Evolutionary conservation across 78 protist genomes (phyloP).

Genomic region (Monocercomonoides exilis): DNA sequence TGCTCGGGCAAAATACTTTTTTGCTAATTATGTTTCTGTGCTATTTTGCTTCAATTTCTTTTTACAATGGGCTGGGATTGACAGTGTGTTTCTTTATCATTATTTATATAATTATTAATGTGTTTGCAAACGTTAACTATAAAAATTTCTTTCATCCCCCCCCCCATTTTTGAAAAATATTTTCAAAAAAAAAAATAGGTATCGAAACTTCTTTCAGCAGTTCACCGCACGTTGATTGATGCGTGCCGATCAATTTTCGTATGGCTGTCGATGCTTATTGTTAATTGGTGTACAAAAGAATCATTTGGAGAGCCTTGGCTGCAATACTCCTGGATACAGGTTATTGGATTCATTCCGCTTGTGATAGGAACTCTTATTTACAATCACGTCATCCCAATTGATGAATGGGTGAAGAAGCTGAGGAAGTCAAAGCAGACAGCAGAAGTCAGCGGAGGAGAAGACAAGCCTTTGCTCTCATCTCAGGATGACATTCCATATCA

Average conservation of each 20-base stretch:
- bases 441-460: too few relatives aligned
- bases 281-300: neutral
- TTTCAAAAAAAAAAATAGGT: neutral
- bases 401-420: too few relatives aligned
- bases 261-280: neutral
- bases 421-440: too few relatives aligned
- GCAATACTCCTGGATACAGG: neutral
- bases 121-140: too few relatives aligned
- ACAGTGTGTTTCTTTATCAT: neutral
- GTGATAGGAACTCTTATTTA: too few relatives aligned
- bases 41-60: neutral
- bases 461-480: too few relatives aligned
- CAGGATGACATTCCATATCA: too few relatives aligned
- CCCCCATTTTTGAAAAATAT: too few relatives aligned
- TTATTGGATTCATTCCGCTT: neutral
- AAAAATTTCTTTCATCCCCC: too few relatives aligned
- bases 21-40: neutral
- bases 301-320: neutral
- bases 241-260: neutral
- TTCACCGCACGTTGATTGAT: neutral
- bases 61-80: neutral
- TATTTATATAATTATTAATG: too few relatives aligned
- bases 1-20: neutral
- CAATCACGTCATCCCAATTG: too few relatives aligned
- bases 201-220: neutral